Evolutionary conservation across 768 basidiomycete genomes (phyloP), one percentile per base, ranked within the genome.

Genomic region (Mycena vitilis): DNA sequence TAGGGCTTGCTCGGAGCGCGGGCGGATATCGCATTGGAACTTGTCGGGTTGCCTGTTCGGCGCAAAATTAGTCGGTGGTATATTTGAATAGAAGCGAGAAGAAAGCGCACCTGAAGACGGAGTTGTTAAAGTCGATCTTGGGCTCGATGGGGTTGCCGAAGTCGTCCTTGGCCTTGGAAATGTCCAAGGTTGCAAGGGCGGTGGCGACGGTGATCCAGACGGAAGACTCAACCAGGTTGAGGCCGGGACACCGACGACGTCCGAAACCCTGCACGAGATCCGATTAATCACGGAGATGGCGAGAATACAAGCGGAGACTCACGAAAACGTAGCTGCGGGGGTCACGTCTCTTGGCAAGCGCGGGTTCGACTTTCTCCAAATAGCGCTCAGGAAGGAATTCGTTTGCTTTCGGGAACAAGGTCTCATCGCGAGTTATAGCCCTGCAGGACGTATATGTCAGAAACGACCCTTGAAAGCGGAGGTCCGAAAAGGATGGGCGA

Each of bases 241-340:
- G 73, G 18, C 91, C 91, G 0, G 91, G 91, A 75, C 91, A 92
- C 42, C 84, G 84, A 81, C 84, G 76, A 61, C 85, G 77, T 13
- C 85, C 85, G 65, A 86, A 87, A 22, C 67, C 67, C 67, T 68
- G 37, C 30, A 30, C 30, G 16, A 23, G 18, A 23, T 22, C 42
- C 34, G 2, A 22, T 48, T 23, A 44, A n/a, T 18, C 20, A 13
- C 25, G 18, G 2, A 36, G 15, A 40, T 13, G 23, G 30, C 18
- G 13, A 11, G 40, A 11, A n/a, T 4, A 12, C 36, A 37, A 38
- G 6, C 52, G 15, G 16, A 30, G 40, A 59, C 60, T 48, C 66
- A 71, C 70, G 49, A 62, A 74, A n/a, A 68, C 71, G 42, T 71
- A 71, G 44, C 63, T 65, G 44, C 71, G 63, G 5, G 71, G 71